A percentile compares a stretch with the other conserved stretches of the same genome.
phyloP scores from a whole-genome alignment of 2,329 filamentous ascomycete species.

The Elsinoe necatrix region DNA sequence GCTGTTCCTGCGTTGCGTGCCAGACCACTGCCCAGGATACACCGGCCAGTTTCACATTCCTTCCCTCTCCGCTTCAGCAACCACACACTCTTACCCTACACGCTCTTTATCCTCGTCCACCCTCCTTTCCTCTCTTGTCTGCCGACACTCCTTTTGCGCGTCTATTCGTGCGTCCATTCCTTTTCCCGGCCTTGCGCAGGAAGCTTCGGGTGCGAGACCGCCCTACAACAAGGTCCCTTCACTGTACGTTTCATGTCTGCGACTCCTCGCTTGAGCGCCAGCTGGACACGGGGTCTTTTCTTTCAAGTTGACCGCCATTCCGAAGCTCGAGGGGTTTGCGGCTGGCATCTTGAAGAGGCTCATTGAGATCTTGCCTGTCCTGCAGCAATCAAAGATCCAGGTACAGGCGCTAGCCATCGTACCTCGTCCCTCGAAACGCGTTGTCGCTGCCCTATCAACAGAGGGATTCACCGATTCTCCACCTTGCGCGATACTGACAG shows the following conservation, averaged over 20 bases:
- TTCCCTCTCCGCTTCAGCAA: neutral
- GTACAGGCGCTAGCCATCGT: neutral
- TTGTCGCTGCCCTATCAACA: neutral
- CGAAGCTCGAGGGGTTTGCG: neutral
- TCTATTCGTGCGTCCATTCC: conserved; percentile 11
- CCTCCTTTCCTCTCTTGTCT: neutral
- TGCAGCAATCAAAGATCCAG: conserved; percentile 9
- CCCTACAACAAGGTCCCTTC: neutral
- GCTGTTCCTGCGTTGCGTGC: conserved; percentile 9
- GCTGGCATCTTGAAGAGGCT: neutral
- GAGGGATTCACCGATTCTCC: neutral
- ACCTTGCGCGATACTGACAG: neutral
- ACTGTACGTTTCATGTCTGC: conserved; percentile 12
- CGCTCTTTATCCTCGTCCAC: conserved; percentile 3
- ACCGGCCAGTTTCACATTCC: conserved; percentile 6
- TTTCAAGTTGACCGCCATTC: conserved; percentile 10
- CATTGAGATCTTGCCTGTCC: neutral
- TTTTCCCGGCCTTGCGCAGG: neutral
- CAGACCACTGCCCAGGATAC: conserved; percentile 9
- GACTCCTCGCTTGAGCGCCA: conserved; percentile 8
- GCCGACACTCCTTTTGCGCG: conserved; percentile 6
- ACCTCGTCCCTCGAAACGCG: neutral
- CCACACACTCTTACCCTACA: neutral
- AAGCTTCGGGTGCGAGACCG: neutral
- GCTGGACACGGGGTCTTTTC: neutral